Base-by-base conservation (phyloP, 257 asterid species). In the Paulownia fortunei region DNA sequence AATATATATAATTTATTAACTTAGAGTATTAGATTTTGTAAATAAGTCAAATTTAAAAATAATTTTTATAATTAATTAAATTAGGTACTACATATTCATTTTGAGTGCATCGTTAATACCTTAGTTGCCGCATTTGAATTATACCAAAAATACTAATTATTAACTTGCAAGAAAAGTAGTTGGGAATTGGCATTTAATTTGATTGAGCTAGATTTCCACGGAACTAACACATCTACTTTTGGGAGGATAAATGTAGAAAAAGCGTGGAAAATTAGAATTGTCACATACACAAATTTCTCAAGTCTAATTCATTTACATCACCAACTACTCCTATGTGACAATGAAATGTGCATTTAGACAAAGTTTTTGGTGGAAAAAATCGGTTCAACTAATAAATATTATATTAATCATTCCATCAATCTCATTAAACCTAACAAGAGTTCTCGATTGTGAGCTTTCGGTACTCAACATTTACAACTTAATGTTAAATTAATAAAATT, bases 281-380 rank as follows among this genome's bases (percentile, higher is more conserved):
- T 56, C 16, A 18, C 11, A n/a, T 1, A 19, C 15, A 52, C 18
- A 32, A 47, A 46, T 27, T n/a, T 59, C 42, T n/a, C 12, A 59
- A 36, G 66, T 36, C 68, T 51, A 30, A 66, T 72, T 63, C 8
- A 49, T 47, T 63, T 41, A 79, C 74, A 64, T 63, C 52, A 79
- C 52, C 82, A 51, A 79, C 82, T n/a, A 69, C 76, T 68, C 71
- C 68, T 44, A 65, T 36, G 76, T 79, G 83, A 79, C 58, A 73
- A 8, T 26, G 3, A 59, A 12, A 64, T 74, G 30, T 42, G 13
- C 39, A 72, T 52, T 19, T 24, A 30, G 60, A 63, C 69, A 36
- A 54, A 49, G 67, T 62, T 60, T n/a, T 61, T 78, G 60, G 82
- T 51, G 24, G 37, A 62, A 62, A 37, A 59, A 63, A 39, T 41